Percentiles rank a stretch among this genome's conserved stretches.
Conservation (phyloP, 345 rosid species). For the Gynandropsis gynandra region DNA sequence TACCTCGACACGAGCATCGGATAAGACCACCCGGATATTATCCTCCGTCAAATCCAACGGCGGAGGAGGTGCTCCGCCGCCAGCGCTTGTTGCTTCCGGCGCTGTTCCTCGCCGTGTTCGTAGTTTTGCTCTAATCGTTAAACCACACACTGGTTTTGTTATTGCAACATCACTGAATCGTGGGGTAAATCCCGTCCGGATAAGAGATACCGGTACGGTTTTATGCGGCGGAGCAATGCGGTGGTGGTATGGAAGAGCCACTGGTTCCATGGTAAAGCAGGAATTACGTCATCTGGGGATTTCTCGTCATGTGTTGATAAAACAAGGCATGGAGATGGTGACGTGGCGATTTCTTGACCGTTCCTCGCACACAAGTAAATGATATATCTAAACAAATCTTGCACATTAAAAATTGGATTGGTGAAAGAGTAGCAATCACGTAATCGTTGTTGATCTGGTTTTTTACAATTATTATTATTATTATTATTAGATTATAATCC, state of each 20-base stretch:
- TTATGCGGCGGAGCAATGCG: slow-evolving; percentile 9
- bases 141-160: not conserved
- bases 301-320: too few relatives aligned
- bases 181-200: not conserved
- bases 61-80: slow-evolving; percentile 47
- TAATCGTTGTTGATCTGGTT: too few relatives aligned
- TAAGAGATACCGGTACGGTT: not conserved
- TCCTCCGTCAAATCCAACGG: slow-evolving; percentile 89
- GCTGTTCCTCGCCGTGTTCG: slow-evolving; percentile 19
- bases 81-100: slow-evolving; percentile 33
- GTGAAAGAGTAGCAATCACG: too few relatives aligned
- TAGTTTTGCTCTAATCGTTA: slow-evolving; percentile 10
- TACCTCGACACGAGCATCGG: slow-evolving; percentile 75
- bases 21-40: slow-evolving; percentile 52
- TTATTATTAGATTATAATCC: too few relatives aligned
- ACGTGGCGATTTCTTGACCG: too few relatives aligned
- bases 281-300: not conserved
- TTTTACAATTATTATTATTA: too few relatives aligned
- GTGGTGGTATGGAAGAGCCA: slow-evolving; percentile 22
- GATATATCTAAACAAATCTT: too few relatives aligned
- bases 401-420: too few relatives aligned
- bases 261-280: slow-evolving; percentile 25
- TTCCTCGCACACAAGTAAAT: too few relatives aligned
- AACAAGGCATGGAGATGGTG: too few relatives aligned
- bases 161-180: slow-evolving; percentile 20